Conservation (phyloP, 148 eudicot genomes). For the Euryodendron excelsum region DNA sequence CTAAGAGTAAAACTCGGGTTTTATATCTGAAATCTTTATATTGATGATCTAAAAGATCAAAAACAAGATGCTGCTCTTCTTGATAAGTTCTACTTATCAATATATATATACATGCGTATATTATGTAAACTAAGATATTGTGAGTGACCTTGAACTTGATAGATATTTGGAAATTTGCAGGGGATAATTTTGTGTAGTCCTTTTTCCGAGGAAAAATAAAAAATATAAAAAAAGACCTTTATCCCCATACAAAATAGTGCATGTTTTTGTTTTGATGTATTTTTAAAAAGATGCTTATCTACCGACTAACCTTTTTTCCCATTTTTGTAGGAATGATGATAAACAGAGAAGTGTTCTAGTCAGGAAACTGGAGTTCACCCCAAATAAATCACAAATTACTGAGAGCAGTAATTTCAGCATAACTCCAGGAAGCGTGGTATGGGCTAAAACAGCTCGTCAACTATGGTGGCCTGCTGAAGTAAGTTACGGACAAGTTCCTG, state of each 20-base stretch:
- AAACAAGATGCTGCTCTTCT: background rate
- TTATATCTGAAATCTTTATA: background rate
- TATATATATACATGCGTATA: too few relatives aligned
- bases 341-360: slow-evolving; percentile 1
- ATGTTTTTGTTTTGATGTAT: background rate
- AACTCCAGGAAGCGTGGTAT: slow-evolving; percentile 30
- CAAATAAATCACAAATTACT: slow-evolving; percentile 24
- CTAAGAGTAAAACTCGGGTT: background rate
- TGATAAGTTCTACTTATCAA: background rate
- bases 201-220: background rate
- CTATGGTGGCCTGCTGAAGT: slow-evolving; percentile 36
- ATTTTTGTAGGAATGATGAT: slow-evolving; percentile 19
- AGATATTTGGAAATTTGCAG: background rate
- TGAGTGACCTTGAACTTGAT: background rate
- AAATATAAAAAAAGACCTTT: background rate
- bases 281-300: background rate
- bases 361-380: slow-evolving; percentile 21
- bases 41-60: background rate
- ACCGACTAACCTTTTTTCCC: background rate
- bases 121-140: background rate
- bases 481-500: slow-evolving; percentile 10
- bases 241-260: too few relatives aligned
- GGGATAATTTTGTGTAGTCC: background rate
- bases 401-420: slow-evolving; percentile 15
- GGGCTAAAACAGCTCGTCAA: slow-evolving; percentile 24